phyloP scores from a whole-genome alignment of 495 filamentous ascomycete species.

The Annulohypoxylon moriforme region DNA sequence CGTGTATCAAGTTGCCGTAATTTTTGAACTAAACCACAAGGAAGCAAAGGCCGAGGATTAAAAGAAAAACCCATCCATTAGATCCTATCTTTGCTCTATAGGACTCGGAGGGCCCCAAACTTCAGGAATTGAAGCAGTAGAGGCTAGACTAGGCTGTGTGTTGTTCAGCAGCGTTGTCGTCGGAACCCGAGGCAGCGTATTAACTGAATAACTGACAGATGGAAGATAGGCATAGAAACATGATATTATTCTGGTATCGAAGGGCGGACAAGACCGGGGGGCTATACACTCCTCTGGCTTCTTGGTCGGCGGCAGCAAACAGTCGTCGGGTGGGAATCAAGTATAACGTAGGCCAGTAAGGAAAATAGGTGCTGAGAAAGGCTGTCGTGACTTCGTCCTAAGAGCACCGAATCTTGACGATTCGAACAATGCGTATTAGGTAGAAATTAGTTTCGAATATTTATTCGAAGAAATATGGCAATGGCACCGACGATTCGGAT shows the following conservation, averaged over 20 bases:
- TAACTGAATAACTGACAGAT: conserved; percentile 32
- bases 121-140: background rate
- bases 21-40: conserved; percentile 37
- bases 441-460: conserved; percentile 55
- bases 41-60: conserved; percentile 29
- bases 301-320: conserved; percentile 42
- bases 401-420: conserved; percentile 58
- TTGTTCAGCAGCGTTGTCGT: conserved; percentile 15
- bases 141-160: conserved; percentile 6
- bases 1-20: conserved; percentile 39
- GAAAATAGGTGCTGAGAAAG: conserved; percentile 53
- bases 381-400: conserved; percentile 68
- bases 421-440: conserved; percentile 58
- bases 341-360: conserved; percentile 51
- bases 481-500: conserved; percentile 48
- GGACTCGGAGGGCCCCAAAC: background rate
- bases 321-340: conserved; percentile 44
- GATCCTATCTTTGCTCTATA: conserved; percentile 20
- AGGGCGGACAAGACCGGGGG: conserved; percentile 27
- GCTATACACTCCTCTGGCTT: conserved; percentile 42
- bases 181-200: conserved; percentile 36
- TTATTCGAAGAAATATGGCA: conserved; percentile 33
- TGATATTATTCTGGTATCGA: conserved; percentile 42
- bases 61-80: conserved; percentile 30
- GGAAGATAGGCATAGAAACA: conserved; percentile 36